A percentile compares a stretch with the other conserved stretches of the same genome.
phyloP scores from a whole-genome alignment of 257 asterid genomes.

The Nicotiana tabacum region DNA sequence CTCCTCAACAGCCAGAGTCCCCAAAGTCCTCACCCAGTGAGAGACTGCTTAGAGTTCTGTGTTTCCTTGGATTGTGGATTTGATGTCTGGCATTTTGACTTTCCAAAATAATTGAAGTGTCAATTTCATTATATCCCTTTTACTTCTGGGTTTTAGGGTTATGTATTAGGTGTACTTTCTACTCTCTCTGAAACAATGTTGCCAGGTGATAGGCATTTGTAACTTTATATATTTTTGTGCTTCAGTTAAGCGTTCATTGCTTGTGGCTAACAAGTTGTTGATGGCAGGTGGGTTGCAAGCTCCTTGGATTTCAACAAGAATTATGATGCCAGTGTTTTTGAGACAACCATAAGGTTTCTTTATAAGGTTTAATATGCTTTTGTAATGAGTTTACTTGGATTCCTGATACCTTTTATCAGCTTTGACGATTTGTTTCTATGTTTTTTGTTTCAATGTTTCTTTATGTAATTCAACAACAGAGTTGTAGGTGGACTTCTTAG shows the following conservation, averaged over 20 bases:
- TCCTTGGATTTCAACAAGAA: slow-evolving; percentile 92
- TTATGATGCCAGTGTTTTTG: slow-evolving; percentile 97
- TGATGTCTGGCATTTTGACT: not conserved
- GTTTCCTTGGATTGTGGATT: not conserved
- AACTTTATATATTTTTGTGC: not conserved
- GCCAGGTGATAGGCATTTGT: slow-evolving; percentile 5
- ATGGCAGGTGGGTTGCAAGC: slow-evolving; percentile 92
- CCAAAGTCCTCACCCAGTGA: not conserved
- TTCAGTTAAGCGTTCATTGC: not conserved
- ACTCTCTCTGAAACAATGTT: not conserved
- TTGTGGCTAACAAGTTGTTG: slow-evolving; percentile 20
- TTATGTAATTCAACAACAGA: slow-evolving; percentile 39
- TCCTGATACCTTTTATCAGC: not conserved
- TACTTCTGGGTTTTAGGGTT: not conserved
- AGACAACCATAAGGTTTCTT: slow-evolving; percentile 99
- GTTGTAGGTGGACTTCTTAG: slow-evolving; percentile 99
- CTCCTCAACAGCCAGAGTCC: not conserved
- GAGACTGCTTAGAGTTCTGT: not conserved
- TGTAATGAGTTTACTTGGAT: slow-evolving; percentile 26
- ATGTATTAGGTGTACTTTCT: not conserved
- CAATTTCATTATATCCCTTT: not conserved
- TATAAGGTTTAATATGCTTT: slow-evolving; percentile 67
- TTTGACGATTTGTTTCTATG: slow-evolving; percentile 6
- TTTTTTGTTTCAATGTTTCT: slow-evolving; percentile 24
- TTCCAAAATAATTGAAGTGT: not conserved